Conservation (phyloP, 805 yeast species). For the Saturnispora bothae region DNA sequence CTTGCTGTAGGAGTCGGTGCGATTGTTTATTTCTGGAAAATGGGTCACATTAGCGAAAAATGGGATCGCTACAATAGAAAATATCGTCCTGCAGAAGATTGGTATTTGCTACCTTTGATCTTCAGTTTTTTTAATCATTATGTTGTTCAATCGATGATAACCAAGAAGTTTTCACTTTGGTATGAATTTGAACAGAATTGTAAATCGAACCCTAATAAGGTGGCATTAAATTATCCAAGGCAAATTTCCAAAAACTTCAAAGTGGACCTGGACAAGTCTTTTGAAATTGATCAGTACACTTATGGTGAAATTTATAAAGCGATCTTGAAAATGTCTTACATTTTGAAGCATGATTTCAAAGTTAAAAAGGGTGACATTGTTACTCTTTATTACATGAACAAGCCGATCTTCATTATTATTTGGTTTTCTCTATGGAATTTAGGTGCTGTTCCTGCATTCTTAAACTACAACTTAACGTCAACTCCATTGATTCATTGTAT, state of each 20-base stretch:
- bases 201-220: conserved; percentile 30
- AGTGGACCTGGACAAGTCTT: conserved; percentile 42
- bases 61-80: conserved; percentile 29
- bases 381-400: conserved; percentile 70
- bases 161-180: conserved; percentile 53
- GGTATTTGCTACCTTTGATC: conserved; percentile 37
- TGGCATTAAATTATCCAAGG: conserved; percentile 57
- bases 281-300: conserved; percentile 51
- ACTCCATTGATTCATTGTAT: conserved; percentile 73
- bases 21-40: background rate
- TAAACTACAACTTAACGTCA: conserved; percentile 71
- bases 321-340: conserved; percentile 54
- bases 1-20: background rate
- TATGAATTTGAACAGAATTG: conserved; percentile 55
- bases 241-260: conserved; percentile 29
- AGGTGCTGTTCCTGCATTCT: conserved; percentile 81
- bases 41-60: background rate
- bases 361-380: conserved; percentile 58
- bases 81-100: conserved; percentile 40
- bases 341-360: conserved; percentile 52
- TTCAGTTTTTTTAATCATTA: conserved; percentile 33
- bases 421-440: conserved; percentile 88
- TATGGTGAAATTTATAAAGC: conserved; percentile 59
- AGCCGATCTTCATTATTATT: conserved; percentile 66
- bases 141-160: conserved; percentile 23